Percentiles rank a stretch among this genome's conserved stretches.
These are phyloP conservation scores for Aspergillus homomorphus DNA, from an alignment of 495 filamentous ascomycete genomes.

Conservation along the genomic window DNA sequence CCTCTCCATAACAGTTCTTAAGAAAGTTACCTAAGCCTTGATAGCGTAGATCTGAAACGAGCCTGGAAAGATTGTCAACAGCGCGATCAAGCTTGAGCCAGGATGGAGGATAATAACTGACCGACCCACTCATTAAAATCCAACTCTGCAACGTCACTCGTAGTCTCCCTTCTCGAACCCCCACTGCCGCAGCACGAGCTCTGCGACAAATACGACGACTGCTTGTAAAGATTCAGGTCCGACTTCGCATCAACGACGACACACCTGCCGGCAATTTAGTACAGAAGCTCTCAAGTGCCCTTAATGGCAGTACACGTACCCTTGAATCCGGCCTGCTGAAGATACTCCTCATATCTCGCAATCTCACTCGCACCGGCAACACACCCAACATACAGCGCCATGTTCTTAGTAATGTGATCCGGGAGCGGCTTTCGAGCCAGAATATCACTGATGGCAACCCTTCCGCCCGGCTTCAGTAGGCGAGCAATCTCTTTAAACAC, in stretches of 20 bases:
- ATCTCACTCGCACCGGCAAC: constrained; percentile 56
- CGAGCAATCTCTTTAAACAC: constrained; percentile 61
- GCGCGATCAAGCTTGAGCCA: background rate
- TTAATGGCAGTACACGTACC: constrained; percentile 26
- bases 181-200: constrained; percentile 8
- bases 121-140: constrained; percentile 27
- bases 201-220: constrained; percentile 13
- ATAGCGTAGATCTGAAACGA: constrained; percentile 20
- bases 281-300: background rate
- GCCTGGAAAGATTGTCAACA: constrained; percentile 8
- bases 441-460: constrained; percentile 65
- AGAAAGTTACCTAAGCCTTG: background rate
- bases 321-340: constrained; percentile 48
- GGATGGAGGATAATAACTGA: constrained; percentile 9
- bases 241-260: constrained; percentile 45
- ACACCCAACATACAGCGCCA: constrained; percentile 59
- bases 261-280: constrained; percentile 33
- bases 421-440: constrained; percentile 53
- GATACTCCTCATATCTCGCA: constrained; percentile 52
- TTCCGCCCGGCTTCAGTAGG: constrained; percentile 57
- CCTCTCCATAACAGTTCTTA: background rate
- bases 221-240: constrained; percentile 55
- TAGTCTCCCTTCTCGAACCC: background rate
- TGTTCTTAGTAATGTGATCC: constrained; percentile 41
- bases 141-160: constrained; percentile 3